phyloP scores from a whole-genome alignment of 306 rosid species.

The Prunus padus region DNA sequence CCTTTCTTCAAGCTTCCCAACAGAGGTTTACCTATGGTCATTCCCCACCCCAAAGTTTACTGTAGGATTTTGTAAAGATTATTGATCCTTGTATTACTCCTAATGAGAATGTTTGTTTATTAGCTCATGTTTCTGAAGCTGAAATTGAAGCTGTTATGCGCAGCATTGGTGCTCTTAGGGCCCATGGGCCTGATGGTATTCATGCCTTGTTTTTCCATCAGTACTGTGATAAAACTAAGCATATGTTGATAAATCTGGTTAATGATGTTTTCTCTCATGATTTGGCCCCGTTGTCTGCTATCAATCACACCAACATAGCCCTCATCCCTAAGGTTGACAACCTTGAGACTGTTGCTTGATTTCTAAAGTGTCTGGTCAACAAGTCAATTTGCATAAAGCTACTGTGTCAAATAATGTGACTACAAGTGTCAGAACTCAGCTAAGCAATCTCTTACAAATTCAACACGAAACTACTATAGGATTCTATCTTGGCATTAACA shows the following conservation, averaged over 20 bases:
- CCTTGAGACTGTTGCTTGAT: background rate
- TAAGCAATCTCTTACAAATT: too few relatives aligned
- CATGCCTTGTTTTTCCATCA: background rate
- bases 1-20: too few relatives aligned
- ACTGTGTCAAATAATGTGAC: too few relatives aligned
- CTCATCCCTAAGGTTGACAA: background rate
- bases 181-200: background rate
- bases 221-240: background rate
- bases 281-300: background rate
- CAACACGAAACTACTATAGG: too few relatives aligned
- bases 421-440: too few relatives aligned
- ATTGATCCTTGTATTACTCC: background rate
- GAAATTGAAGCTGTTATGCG: background rate
- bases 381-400: too few relatives aligned
- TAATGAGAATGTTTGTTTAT: too few relatives aligned
- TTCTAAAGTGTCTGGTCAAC: too few relatives aligned
- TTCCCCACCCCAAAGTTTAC: too few relatives aligned
- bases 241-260: background rate
- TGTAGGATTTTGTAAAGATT: background rate
- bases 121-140: background rate
- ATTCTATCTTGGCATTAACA: too few relatives aligned
- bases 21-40: background rate
- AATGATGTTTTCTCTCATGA: background rate
- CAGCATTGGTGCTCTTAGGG: background rate
- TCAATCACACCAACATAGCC: background rate